Percentiles rank a stretch among this genome's conserved stretches.
Conservation (phyloP, 352 stramenopile genomes). For the Pythium guiyangense region DNA sequence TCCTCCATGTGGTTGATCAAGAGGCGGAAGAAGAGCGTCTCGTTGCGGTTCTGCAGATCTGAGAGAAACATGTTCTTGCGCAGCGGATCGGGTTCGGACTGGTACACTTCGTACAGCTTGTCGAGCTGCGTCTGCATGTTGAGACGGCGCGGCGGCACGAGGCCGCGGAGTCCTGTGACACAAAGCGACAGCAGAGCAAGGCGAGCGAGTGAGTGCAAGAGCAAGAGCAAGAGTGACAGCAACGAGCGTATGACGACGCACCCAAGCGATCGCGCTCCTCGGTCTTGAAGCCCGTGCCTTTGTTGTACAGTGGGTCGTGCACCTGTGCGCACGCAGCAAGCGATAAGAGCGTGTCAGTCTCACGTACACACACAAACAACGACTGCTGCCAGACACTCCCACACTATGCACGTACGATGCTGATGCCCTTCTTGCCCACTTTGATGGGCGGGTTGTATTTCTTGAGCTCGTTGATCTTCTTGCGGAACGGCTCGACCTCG, state of each 20-base stretch:
- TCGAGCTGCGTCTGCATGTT: constrained; percentile 65
- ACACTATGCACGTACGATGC: constrained; percentile 35
- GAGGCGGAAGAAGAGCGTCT: constrained; percentile 91
- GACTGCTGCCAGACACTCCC: too few relatives aligned
- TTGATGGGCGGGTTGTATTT: constrained; percentile 83
- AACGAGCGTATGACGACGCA: constrained; percentile 16
- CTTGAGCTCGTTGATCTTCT: constrained; percentile 53
- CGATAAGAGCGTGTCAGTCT: too few relatives aligned
- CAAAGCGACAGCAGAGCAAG: not conserved
- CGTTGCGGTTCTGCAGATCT: constrained; percentile 76
- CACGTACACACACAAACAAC: too few relatives aligned
- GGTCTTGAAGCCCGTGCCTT: constrained; percentile 83
- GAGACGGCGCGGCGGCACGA: constrained; percentile 75
- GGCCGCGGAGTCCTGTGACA: constrained; percentile 57
- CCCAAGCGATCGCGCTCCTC: constrained; percentile 80
- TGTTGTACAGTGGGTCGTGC: constrained; percentile 87
- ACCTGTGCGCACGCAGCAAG: constrained; percentile 17
- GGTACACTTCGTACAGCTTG: constrained; percentile 74
- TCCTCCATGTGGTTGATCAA: constrained; percentile 87
- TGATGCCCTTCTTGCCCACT: constrained; percentile 69
- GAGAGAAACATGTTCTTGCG: constrained; percentile 92
- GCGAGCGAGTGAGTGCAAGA: too few relatives aligned
- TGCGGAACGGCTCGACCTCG: constrained; percentile 41
- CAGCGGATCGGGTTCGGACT: constrained; percentile 10
- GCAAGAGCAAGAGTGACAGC: not conserved